Evolutionary conservation across 164 flowering plant species (phyloP), one percentile per base, ranked within the genome.

Genomic region (Annona cherimola): DNA sequence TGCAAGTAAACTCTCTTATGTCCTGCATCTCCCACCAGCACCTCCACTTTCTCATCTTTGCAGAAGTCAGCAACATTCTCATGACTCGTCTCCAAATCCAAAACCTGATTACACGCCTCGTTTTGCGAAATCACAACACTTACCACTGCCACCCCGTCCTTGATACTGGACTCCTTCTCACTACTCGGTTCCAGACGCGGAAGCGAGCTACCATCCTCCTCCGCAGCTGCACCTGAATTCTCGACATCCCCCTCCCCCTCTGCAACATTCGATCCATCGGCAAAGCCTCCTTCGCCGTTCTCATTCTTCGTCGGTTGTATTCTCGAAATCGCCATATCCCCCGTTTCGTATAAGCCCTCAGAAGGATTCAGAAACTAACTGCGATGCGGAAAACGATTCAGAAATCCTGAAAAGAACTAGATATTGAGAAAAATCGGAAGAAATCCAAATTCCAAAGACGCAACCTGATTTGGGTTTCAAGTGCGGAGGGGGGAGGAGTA

Each of bases 1-100:
- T 87, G 77, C 78, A 86, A 63, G 65, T 66, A 63, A 26, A 42
- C 73, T 66, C 85, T 86, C 72, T 78, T 82, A 16, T 83, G 82
- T 26, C 83, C 66, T 5, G 18, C 64, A 20, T 68, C 76, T 40
- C 14, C 39, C 8, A 70, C 50, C 40, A 68, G 55, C 40, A 67
- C 76, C 40, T n/a, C 39, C 14, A 71, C 50, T 45, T 71, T 62
- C 61, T 69, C 73, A 71, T 64, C 70, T 45, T 57, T 62, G 14
- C 69, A 61, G 20, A 46, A 20, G 41, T 57, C 73, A 3, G 44
- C 12, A 19, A 42, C 62, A 26, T 42, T 59, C 64, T 50, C 42
- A 6, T 68, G 72, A 43, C 6, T 60, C 67, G 40, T 68, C 69
- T 61, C 67, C 42, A n/a, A 57, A 19, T 12, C 70, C 11, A 43